A percentile compares a stretch with the other conserved stretches of the same genome.
phyloP scores from a whole-genome alignment of 1,284 basidiomycete species.

The Anthracocystis panici-leucophaei region DNA sequence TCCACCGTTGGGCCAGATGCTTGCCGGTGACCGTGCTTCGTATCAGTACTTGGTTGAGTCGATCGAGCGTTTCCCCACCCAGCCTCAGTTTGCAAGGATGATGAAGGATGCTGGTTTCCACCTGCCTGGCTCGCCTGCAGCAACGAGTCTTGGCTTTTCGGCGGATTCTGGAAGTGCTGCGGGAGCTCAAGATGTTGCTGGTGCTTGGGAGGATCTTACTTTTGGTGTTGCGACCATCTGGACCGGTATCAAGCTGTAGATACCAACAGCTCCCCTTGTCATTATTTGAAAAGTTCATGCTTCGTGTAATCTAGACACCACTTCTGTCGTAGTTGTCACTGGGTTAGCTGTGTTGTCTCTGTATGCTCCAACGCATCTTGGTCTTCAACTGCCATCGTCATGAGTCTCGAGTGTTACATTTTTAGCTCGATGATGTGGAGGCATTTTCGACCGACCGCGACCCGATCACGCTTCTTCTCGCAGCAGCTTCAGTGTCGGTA shows the following conservation, averaged over 20 bases:
- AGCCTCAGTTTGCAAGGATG: constrained; percentile 90
- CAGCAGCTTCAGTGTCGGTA: constrained; percentile 5
- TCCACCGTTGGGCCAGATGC: constrained; percentile 90
- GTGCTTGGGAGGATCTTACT: constrained; percentile 67
- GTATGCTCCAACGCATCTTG: neutral
- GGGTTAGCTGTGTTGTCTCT: neutral
- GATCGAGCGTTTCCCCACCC: constrained; percentile 92
- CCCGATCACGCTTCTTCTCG: constrained; percentile 16
- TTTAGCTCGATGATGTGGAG: constrained; percentile 9
- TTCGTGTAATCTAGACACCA: constrained; percentile 32
- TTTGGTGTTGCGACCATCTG: constrained; percentile 68
- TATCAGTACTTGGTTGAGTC: constrained; percentile 96
- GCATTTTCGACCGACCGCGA: constrained; percentile 4
- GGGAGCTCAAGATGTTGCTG: constrained; percentile 49
- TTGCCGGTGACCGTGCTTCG: constrained; percentile 93
- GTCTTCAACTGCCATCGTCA: no score
- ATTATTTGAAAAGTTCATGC: neutral
- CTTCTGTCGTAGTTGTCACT: constrained; percentile 2
- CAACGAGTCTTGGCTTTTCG: constrained; percentile 58
- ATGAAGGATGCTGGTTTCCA: constrained; percentile 71
- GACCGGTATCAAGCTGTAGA: constrained; percentile 58
- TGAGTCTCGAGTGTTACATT: no score
- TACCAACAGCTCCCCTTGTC: neutral
- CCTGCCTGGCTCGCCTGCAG: constrained; percentile 61
- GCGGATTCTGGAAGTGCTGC: constrained; percentile 37